Percentiles rank a stretch among this genome's conserved stretches.
These are phyloP conservation scores for Orbilia javanica DNA, from an alignment of 2,329 filamentous ascomycete species.

Conservation along the genomic window DNA sequence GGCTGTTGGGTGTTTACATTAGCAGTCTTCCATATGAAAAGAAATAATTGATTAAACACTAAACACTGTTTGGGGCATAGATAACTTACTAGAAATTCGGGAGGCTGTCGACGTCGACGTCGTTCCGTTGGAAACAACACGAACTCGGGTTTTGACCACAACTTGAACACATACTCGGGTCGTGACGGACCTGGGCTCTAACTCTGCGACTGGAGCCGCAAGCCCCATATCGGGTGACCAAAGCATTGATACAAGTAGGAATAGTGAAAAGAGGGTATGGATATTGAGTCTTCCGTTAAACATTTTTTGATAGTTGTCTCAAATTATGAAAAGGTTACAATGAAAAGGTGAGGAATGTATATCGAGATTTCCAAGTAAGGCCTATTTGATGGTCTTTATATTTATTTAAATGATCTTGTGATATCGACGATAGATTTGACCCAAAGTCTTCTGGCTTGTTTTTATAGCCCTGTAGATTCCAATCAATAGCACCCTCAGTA, in stretches of 20 bases:
- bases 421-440: neutral
- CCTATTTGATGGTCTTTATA: neutral
- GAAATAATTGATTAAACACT: neutral
- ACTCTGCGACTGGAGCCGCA: neutral
- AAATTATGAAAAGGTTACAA: too few species aligned
- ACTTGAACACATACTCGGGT: constrained; percentile 22
- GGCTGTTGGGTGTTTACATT: neutral
- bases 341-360: too few species aligned
- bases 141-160: constrained; percentile 21
- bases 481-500: neutral
- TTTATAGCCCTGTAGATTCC: neutral
- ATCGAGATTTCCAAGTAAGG: neutral
- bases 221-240: neutral
- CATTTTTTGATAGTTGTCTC: constrained; percentile 17
- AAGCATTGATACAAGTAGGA: constrained; percentile 12
- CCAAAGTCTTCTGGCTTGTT: neutral
- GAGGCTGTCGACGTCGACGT: constrained; percentile 24
- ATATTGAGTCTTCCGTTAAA: neutral
- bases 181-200: constrained; percentile 15
- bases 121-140: constrained; percentile 13
- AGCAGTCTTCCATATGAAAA: neutral
- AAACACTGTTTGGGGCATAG: neutral
- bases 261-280: constrained; percentile 1
- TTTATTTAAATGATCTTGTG: neutral
- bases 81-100: constrained; percentile 22